Base-by-base conservation (phyloP, 2,329 filamentous ascomycete genomes). In the Epichloe gansuensis region DNA sequence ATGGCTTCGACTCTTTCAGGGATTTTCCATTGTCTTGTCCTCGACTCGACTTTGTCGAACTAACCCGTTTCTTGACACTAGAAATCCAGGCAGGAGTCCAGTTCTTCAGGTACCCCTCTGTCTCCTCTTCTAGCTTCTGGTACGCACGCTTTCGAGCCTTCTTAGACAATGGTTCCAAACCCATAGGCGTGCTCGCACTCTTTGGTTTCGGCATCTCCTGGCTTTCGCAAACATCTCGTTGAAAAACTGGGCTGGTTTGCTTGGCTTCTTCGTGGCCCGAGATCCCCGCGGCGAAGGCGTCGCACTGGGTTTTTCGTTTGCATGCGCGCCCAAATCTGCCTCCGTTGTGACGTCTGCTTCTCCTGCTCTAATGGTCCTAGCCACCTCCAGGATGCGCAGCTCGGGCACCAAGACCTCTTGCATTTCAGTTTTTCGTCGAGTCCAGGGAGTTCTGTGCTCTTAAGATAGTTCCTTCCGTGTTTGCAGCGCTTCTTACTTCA, bases 71-170 rank as follows among this genome's bases (percentile, higher is more conserved):
- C 6, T 7, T 11, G 35, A n/a, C 46, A 12, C 35, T 35, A 34
- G 35, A 17, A 17, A 15, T 37, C 34, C 34, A 21, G 13, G 34
- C 5, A 11, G 46, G 44, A 8, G 21, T 42, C 42, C 34, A 50
- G 21, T 34, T 42, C 6, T 43, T 46, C 25, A 50, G 42, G 7
- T 46, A 50, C 2, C 34, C 11, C 9, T 44, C 43, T 35, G 52
- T 21, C 42, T 53, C 48, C 11, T 50, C 25, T 31, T 50, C 43
- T 5, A 50, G 48, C 21, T 42, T 42, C 48, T 50, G 42, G 11
- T 38, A 50, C n/a, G 48, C 48, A 31, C 48, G 48, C 41, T 44
- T 43, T 38, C 34, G 46, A 15, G 46, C 9, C 12, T n/a, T 48
- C n/a, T 48, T 25, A 4, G 34, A 25, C 2, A 12, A 5, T 17